A percentile compares a stretch with the other conserved stretches of the same genome.
phyloP scores from a whole-genome alignment of 2,329 filamentous ascomycete genomes.

The Neonectria neomacrospora region DNA sequence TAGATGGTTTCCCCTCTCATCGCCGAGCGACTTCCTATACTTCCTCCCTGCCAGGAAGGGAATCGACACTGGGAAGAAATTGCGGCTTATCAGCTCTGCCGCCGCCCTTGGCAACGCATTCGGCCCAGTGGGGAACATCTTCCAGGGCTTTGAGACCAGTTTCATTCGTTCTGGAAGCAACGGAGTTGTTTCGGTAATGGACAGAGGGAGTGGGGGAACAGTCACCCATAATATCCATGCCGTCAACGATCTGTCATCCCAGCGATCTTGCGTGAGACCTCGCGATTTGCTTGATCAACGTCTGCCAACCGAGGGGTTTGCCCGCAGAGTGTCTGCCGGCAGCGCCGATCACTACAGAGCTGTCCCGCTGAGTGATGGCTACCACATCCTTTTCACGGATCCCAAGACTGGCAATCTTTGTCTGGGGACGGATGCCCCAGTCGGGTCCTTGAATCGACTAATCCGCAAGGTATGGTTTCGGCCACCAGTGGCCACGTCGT shows the following conservation, averaged over 20 bases:
- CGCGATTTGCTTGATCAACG: constrained; percentile 31
- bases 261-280: constrained; percentile 27
- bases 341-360: constrained; percentile 71
- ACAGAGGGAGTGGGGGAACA: constrained; percentile 21
- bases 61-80: constrained; percentile 63
- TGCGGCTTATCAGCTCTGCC: constrained; percentile 72
- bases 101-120: constrained; percentile 49
- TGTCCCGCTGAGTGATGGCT: constrained; percentile 72
- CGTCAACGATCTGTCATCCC: constrained; percentile 26
- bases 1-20: constrained; percentile 65
- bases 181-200: constrained; percentile 36
- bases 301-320: constrained; percentile 22
- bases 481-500: constrained; percentile 45
- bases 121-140: constrained; percentile 32
- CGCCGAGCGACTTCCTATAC: constrained; percentile 66
- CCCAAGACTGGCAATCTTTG: constrained; percentile 66
- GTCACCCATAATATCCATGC: constrained; percentile 27
- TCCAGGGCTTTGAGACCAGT: constrained; percentile 41
- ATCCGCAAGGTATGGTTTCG: constrained; percentile 67
- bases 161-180: constrained; percentile 35
- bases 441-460: constrained; percentile 62
- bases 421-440: constrained; percentile 69
- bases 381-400: constrained; percentile 73
- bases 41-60: constrained; percentile 67
- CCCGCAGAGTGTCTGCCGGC: constrained; percentile 51